phyloP scores from a whole-genome alignment of 2,329 filamentous ascomycete genomes.

The Emergomyces orientalis region DNA sequence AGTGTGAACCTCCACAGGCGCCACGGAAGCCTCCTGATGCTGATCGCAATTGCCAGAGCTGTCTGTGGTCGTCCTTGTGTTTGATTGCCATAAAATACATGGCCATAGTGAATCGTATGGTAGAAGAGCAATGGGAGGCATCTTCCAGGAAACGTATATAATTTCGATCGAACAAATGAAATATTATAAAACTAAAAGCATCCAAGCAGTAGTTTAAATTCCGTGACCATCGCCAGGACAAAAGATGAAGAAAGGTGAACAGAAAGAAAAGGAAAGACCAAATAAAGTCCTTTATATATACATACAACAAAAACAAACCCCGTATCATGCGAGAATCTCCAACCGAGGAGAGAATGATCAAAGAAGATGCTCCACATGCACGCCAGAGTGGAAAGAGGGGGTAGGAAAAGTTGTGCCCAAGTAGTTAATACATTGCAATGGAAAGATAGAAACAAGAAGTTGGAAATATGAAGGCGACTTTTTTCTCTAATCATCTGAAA shows the following conservation, averaged over 20 bases:
- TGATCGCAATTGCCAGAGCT: not conserved
- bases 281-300: constrained; percentile 34
- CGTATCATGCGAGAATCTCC: constrained; percentile 33
- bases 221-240: not conserved
- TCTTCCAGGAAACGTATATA: not conserved
- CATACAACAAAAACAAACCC: constrained; percentile 30
- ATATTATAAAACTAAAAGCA: constrained; percentile 1
- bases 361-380: constrained; percentile 34
- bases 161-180: not conserved
- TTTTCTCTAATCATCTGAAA: not conserved
- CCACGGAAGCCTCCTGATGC: not conserved
- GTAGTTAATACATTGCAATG: constrained; percentile 5
- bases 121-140: not conserved
- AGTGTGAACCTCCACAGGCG: not conserved
- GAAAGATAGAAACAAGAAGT: not conserved
- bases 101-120: not conserved
- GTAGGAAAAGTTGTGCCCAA: constrained; percentile 16
- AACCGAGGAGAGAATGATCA: constrained; percentile 20
- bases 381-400: constrained; percentile 38
- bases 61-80: not conserved
- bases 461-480: not conserved
- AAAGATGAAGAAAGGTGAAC: not conserved
- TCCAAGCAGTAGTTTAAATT: not conserved
- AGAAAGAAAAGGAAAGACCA: constrained; percentile 9
- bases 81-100: not conserved